phyloP scores from a whole-genome alignment of 2,329 filamentous ascomycete genomes.

The Alternaria triticimaculans region DNA sequence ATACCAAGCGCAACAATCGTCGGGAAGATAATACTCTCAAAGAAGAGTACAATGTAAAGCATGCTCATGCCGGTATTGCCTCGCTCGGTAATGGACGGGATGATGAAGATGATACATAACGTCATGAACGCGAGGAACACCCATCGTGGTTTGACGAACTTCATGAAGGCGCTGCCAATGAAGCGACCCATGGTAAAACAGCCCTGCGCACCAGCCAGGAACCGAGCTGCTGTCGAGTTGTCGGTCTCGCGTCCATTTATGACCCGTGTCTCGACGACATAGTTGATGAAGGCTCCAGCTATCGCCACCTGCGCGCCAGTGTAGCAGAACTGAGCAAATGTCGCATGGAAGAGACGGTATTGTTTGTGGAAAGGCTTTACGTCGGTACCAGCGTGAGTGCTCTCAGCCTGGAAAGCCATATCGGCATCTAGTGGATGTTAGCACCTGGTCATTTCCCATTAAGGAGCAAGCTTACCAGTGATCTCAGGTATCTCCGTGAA shows the following conservation, averaged over 20 bases:
- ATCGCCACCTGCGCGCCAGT: constrained; percentile 73
- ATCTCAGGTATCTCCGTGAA: constrained; percentile 62
- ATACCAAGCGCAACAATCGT: constrained; percentile 81
- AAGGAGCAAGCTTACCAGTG: constrained; percentile 45
- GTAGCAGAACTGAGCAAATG: constrained; percentile 80
- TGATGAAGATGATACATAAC: constrained; percentile 62
- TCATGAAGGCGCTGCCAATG: constrained; percentile 70
- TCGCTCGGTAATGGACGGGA: constrained; percentile 59
- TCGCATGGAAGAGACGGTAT: constrained; percentile 77
- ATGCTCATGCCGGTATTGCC: constrained; percentile 66
- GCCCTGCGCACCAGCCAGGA: constrained; percentile 76
- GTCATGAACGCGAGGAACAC: constrained; percentile 73
- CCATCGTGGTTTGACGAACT: constrained; percentile 69
- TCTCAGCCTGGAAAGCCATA: constrained; percentile 61
- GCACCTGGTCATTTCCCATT: neutral
- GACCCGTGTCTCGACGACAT: constrained; percentile 56
- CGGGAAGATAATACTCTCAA: constrained; percentile 83
- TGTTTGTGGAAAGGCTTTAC: constrained; percentile 63
- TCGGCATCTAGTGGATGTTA: constrained; percentile 48
- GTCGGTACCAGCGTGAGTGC: constrained; percentile 46
- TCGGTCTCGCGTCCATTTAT: constrained; percentile 45
- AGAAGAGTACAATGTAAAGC: constrained; percentile 75
- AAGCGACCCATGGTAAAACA: constrained; percentile 77
- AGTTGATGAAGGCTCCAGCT: constrained; percentile 55
- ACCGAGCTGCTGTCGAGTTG: constrained; percentile 65